These are phyloP conservation scores for Arthrinium puccinioides DNA, from an alignment of 2,329 filamentous ascomycete genomes.

Conservation along the genomic window DNA sequence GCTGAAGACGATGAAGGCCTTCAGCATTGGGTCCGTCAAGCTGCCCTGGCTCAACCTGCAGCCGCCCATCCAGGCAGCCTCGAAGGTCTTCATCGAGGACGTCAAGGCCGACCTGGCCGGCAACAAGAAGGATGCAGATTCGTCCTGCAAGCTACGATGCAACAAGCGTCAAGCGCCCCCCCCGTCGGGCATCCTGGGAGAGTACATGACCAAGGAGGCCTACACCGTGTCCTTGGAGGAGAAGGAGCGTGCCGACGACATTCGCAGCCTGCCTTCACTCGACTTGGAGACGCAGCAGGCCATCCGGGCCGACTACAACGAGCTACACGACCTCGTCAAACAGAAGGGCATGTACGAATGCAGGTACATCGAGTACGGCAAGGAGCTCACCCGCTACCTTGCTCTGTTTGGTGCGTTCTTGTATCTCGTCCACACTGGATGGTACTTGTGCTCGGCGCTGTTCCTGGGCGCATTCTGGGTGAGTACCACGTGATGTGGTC, in stretches of 20 bases:
- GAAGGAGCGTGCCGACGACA: conserved; percentile 9
- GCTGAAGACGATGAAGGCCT: conserved; percentile 49
- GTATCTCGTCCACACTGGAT: conserved; percentile 35
- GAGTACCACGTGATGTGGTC: conserved; percentile 10
- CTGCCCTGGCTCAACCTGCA: conserved; percentile 49
- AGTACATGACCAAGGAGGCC: conserved; percentile 5
- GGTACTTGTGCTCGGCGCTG: conserved; percentile 50
- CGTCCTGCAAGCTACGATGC: neutral
- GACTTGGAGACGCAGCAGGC: conserved; percentile 45
- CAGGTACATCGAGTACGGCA: conserved; percentile 48
- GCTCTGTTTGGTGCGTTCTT: conserved; percentile 42
- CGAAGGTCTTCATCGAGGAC: conserved; percentile 8
- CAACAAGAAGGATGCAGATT: neutral
- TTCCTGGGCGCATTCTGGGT: conserved; percentile 59
- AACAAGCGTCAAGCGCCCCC: neutral
- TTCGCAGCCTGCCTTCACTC: conserved; percentile 27
- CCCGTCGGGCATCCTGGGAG: conserved; percentile 2
- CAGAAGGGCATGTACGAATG: conserved; percentile 53
- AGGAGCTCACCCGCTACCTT: conserved; percentile 48
- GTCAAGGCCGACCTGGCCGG: conserved; percentile 3
- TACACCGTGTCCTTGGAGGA: conserved; percentile 10
- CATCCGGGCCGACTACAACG: conserved; percentile 48
- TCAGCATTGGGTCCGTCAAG: conserved; percentile 50
- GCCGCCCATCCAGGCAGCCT: conserved; percentile 49
- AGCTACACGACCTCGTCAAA: conserved; percentile 45